Evolutionary conservation across 768 basidiomycete genomes (phyloP).

Genomic region (Pleurotus ostreatus): DNA sequence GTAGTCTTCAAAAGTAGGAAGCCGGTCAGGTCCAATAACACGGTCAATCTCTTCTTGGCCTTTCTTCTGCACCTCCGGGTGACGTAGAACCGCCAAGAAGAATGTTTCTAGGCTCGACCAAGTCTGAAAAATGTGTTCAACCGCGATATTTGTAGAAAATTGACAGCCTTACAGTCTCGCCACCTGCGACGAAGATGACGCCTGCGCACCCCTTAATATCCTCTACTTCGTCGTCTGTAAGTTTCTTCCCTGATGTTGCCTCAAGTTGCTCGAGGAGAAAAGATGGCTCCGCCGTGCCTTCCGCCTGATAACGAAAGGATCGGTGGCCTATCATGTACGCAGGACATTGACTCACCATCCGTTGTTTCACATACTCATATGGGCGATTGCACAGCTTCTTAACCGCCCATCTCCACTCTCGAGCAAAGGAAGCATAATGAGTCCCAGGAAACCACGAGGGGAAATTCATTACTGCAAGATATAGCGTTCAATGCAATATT

Average conservation of each 20-base stretch:
- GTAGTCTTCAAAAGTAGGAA: conserved; percentile 16
- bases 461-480: not conserved
- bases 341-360: not conserved
- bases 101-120: conserved; percentile 10
- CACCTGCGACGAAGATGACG: not conserved
- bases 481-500: not conserved
- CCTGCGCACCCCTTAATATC: conserved; percentile 2
- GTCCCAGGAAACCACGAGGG: conserved; percentile 7
- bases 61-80: conserved; percentile 15
- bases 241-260: not conserved
- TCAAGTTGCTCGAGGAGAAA: not conserved
- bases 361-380: not conserved
- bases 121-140: not conserved
- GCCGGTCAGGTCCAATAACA: conserved; percentile 13
- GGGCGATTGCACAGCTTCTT: not conserved
- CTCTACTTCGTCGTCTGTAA: not conserved
- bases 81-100: conserved; percentile 15
- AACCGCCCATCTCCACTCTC: not conserved
- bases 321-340: not conserved
- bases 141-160: not conserved
- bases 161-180: conserved; percentile 6
- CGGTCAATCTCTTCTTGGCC: conserved; percentile 18
- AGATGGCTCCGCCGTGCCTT: not conserved
- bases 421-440: conserved; percentile 1
- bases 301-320: not conserved